phyloP scores from a whole-genome alignment of 441 rosid genomes.

The Gossypium laxum region DNA sequence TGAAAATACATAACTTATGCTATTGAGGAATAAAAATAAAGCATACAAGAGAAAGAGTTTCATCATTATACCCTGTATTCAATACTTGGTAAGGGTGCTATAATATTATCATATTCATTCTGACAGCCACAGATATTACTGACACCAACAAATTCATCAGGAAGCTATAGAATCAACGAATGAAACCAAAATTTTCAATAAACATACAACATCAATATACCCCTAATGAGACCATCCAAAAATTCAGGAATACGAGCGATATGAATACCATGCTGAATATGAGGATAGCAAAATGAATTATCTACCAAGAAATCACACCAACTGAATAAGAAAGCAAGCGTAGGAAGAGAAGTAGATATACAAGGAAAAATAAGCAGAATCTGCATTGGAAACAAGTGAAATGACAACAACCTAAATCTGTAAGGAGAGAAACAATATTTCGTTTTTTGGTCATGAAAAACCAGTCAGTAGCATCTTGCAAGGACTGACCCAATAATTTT shows the following conservation, averaged over 20 bases:
- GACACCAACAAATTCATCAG: neutral
- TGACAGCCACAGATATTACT: neutral
- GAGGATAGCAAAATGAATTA: neutral
- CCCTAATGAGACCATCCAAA: neutral
- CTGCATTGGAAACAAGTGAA: neutral
- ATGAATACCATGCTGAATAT: neutral
- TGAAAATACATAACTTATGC: neutral
- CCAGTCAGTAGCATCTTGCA: too few species aligned
- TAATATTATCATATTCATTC: neutral
- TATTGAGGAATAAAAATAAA: neutral
- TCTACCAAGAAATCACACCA: neutral
- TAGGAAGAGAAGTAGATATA: neutral
- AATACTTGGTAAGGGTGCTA: neutral
- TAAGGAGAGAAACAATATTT: too few species aligned
- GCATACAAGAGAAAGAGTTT: neutral
- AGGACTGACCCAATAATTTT: too few species aligned
- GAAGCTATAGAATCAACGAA: neutral
- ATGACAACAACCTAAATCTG: too few species aligned
- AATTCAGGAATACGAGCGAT: neutral
- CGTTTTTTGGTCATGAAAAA: too few species aligned
- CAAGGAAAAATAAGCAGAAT: neutral
- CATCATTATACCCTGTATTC: neutral
- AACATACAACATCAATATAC: neutral
- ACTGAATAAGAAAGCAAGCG: neutral
- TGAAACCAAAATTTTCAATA: neutral